Base-by-base conservation (phyloP, 164 flowering plant genomes). In the Kalanchoe fedtschenkoi region DNA sequence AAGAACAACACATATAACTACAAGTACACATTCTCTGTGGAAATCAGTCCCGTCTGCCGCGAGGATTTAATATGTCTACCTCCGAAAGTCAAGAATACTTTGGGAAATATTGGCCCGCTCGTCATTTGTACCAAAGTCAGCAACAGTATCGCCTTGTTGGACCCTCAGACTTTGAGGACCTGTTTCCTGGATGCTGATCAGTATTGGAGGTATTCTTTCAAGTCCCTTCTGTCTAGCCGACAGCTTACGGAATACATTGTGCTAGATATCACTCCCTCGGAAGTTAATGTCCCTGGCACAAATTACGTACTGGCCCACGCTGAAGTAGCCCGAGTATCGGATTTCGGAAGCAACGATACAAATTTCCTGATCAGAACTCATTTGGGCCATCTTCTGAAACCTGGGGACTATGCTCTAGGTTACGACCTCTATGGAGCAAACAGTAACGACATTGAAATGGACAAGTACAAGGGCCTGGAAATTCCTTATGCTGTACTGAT, bases 321-420 rank as follows among this genome's bases (percentile, higher is more conserved):
- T 13, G 78, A 82, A 64, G 81, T 82, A n/a, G 62, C 62, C 37
- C 46, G 62, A 7, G 10, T 21, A 37, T 60, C 63, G 19, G 63
- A 60, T 24, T 60, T 84, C 71, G 89, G 89, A 4, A 80, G 74
- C 58, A 84, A 81, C 54, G 83, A 82, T 67, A 65, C 24, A 16
- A 75, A 77, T 39, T 78, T 78, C 61, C 63, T 34, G 7, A 46
- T 80, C 22, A 75, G 64, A 58, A 82, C 89, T 11, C 89, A 84
- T 68, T 70, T 84, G 33, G 89, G 89, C 3, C 83, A 80, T 70
- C 70, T 81, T 62, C 60, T 81, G 44, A 72, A 57, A 39, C 78
- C 83, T n/a, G 83, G 85, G 41, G 89, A 82, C 69, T 66, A 75
- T 72, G 86, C 86, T 39, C 76, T 84, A 62, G 86, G 89, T 42